Percentiles rank a stretch among this genome's conserved stretches.
These are phyloP conservation scores for Naganishia vishniacii DNA, from an alignment of 768 basidiomycete genomes.

Conservation along the genomic window DNA sequence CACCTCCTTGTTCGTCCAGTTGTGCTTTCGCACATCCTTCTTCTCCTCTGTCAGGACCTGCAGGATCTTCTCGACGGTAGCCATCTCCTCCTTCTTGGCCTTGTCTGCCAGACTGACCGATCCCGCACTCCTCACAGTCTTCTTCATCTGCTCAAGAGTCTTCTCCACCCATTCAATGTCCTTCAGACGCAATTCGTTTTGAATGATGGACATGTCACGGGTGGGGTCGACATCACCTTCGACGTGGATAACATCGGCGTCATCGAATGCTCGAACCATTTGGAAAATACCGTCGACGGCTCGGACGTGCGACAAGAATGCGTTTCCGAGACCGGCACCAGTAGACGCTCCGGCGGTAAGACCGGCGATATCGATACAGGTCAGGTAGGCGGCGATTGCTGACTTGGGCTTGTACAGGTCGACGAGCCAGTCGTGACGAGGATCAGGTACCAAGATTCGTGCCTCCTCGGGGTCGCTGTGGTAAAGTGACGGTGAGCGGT, in stretches of 20 bases:
- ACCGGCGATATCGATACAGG: slow-evolving; percentile 98
- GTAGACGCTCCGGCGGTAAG: slow-evolving; percentile 97
- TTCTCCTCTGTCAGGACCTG: slow-evolving; percentile 68
- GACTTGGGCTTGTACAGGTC: slow-evolving; percentile 81
- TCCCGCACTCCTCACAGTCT: slow-evolving; percentile 56
- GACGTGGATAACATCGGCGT: slow-evolving; percentile 98
- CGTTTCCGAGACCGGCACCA: slow-evolving; percentile 93
- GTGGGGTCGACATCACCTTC: slow-evolving; percentile 95
- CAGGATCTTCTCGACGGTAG: slow-evolving; percentile 75
- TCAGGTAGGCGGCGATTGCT: slow-evolving; percentile 86
- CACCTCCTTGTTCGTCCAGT: slow-evolving; percentile 97
- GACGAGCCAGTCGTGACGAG: slow-evolving; percentile 90
- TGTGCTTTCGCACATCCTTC: slow-evolving; percentile 85
- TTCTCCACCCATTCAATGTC: slow-evolving; percentile 99
- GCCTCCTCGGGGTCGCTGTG: slow-evolving; percentile 79
- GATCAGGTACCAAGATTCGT: slow-evolving; percentile 89
- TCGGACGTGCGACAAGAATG: slow-evolving; percentile 94
- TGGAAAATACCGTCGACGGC: slow-evolving; percentile 99
- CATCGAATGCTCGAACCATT: slow-evolving; percentile 94
- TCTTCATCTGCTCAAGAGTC: slow-evolving; percentile 70
- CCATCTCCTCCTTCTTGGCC: slow-evolving; percentile 92
- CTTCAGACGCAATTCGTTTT: slow-evolving; percentile 86
- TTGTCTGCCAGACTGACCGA: slow-evolving; percentile 72
- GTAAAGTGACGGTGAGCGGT: not conserved
- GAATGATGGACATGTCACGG: slow-evolving; percentile 96